Evolutionary conservation across 805 yeast species (phyloP).

Genomic region (Priceomyces castillae): DNA sequence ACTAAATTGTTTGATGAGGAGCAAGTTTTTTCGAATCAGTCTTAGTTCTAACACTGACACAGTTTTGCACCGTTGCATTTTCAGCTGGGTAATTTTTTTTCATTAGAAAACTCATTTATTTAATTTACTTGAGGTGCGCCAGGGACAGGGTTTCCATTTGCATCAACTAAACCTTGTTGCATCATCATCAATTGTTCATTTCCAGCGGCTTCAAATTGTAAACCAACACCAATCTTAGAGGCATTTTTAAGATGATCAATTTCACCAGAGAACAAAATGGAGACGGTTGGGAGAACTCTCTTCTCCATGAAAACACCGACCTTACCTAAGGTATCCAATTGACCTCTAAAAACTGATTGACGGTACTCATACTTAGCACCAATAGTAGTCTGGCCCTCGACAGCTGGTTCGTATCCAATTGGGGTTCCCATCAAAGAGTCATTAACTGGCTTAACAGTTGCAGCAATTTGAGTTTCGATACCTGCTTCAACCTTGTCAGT

Average conservation of each 20-base stretch:
- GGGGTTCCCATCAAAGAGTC: slow-evolving; percentile 76
- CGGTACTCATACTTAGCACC: slow-evolving; percentile 99
- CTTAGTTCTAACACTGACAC: background rate
- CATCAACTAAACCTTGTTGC: slow-evolving; percentile 84
- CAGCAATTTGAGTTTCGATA: slow-evolving; percentile 79
- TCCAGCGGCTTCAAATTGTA: slow-evolving; percentile 94
- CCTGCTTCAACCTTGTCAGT: slow-evolving; percentile 94
- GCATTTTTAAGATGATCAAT: slow-evolving; percentile 74
- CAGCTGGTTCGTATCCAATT: slow-evolving; percentile 76
- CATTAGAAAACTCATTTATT: slow-evolving; percentile 4
- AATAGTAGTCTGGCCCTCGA: slow-evolving; percentile 88
- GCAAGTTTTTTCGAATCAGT: background rate
- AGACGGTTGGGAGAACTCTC: slow-evolving; percentile 87
- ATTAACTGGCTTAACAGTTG: slow-evolving; percentile 69
- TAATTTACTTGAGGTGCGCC: slow-evolving; percentile 58
- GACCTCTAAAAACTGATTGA: slow-evolving; percentile 93
- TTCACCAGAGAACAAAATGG: slow-evolving; percentile 86
- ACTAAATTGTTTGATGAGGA: background rate
- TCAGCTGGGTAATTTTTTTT: background rate
- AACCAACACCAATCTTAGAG: slow-evolving; percentile 86
- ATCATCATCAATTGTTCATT: slow-evolving; percentile 87
- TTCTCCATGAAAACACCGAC: slow-evolving; percentile 89
- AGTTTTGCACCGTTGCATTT: background rate
- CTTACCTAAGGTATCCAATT: slow-evolving; percentile 86
- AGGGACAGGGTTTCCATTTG: slow-evolving; percentile 81